phyloP scores from a whole-genome alignment of 2,329 filamentous ascomycete species.

The Ambrosiella cleistominuta region DNA sequence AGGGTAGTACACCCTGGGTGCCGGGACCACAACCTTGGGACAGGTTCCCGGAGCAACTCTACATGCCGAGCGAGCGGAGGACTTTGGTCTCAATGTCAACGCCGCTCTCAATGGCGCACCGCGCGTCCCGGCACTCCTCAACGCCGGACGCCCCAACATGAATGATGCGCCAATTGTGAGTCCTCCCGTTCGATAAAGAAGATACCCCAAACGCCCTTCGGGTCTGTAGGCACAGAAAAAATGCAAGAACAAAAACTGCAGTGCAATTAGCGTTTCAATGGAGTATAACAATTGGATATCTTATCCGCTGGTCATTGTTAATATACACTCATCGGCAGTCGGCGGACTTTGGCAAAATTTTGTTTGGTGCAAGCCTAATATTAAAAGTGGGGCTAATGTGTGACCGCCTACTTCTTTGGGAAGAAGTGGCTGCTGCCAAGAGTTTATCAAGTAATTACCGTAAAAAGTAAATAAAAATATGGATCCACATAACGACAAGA shows the following conservation, averaged over 20 bases:
- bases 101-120: neutral
- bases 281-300: no score
- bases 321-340: neutral
- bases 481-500: neutral
- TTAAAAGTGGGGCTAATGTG: neutral
- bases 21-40: neutral
- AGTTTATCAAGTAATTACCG: neutral
- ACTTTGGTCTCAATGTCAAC: neutral
- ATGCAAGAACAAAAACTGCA: no score
- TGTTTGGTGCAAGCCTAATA: neutral
- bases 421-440: neutral
- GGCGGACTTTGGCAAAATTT: neutral
- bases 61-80: neutral
- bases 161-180: neutral
- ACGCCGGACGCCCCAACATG: conserved; percentile 7
- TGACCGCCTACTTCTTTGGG: conserved; percentile 8
- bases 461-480: neutral
- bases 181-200: neutral
- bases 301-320: neutral
- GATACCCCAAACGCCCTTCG: neutral
- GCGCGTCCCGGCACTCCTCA: neutral
- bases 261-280: no score
- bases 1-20: neutral
- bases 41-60: neutral
- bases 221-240: neutral